Evolutionary conservation across 2,329 filamentous ascomycete genomes (phyloP), one percentile per base, ranked within the genome.

Genomic region (Calonectria naviculata): DNA sequence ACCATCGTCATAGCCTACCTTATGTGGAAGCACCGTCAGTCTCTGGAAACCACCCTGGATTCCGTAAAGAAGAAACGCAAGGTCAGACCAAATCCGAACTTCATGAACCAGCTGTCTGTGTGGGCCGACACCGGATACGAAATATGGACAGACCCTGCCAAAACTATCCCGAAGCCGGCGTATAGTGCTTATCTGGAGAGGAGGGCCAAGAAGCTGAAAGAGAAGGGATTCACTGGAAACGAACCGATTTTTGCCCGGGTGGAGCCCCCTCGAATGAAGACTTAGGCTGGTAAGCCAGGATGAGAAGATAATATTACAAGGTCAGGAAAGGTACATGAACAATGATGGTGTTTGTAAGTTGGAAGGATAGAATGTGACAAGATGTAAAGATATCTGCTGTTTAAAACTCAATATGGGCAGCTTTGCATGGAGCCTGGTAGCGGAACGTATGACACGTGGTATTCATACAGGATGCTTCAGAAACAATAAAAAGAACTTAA

Each of bases 41-140:
- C 52, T 17, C 17, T 58, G 52, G 34, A 58, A 38, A 10, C 31
- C 31, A 58, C 21, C 52, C 10, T 58, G 21, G 52, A 58, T 17
- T 21, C 3, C 10, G 52, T 58, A 31, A 38, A 28, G 21, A 24
- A 36, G 52, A 58, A 26, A 38, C 52, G 52, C n/a, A 58, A 36
- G 7, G 34, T 58, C 52, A 58, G 52, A 7, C 52, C 52, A 10
- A 58, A 58, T 21, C 52, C 52, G 7, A 38, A 38, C 31, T 58
- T 58, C 52, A 58, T 58, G 52, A 28, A 21, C 6, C 52, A 58
- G n/a, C 34, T 58, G 29, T 24, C 52, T 10, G 17, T 58, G 13
- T 58, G 52, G 52, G 52, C 52, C 34, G 52, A 58, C 17, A 58
- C 52, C 34, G 52, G 52, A n/a, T 58, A 58, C 15, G 52, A 58